phyloP scores from a whole-genome alignment of 306 rosid genomes.

The Medicago lupulina region DNA sequence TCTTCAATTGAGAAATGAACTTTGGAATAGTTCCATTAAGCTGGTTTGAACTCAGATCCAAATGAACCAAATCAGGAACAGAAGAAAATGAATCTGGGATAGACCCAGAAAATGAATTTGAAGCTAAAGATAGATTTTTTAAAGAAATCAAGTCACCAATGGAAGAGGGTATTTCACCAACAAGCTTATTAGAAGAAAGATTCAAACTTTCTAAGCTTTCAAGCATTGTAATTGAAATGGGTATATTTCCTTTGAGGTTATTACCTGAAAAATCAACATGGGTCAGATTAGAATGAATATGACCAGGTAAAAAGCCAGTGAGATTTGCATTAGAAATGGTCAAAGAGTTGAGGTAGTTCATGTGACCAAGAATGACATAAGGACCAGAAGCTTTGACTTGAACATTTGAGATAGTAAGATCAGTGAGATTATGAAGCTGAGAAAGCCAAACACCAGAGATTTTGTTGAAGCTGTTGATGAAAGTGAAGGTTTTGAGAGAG shows the following conservation, averaged over 20 bases:
- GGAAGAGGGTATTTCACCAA: conserved; percentile 73
- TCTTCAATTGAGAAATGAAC: conserved; percentile 74
- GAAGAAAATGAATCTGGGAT: conserved; percentile 81
- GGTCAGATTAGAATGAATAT: conserved; percentile 68
- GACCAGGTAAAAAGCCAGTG: conserved; percentile 70
- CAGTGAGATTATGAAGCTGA: conserved; percentile 76
- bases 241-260: conserved; percentile 66
- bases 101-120: conserved; percentile 78
- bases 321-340: conserved; percentile 81
- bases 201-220: conserved; percentile 65
- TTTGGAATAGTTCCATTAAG: conserved; percentile 85
- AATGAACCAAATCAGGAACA: conserved; percentile 60
- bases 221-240: conserved; percentile 66
- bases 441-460: conserved; percentile 90
- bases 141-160: conserved; percentile 78
- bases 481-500: conserved; percentile 81
- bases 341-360: conserved; percentile 68
- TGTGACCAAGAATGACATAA: conserved; percentile 74
- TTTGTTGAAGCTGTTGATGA: conserved; percentile 60
- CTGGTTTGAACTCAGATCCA: conserved; percentile 94
- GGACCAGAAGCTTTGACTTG: conserved; percentile 69
- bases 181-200: conserved; percentile 66
- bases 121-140: conserved; percentile 62
- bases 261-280: conserved; percentile 79
- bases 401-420: conserved; percentile 68